phyloP scores from a whole-genome alignment of 1,284 basidiomycete genomes.

The Trichosporon sp. region DNA sequence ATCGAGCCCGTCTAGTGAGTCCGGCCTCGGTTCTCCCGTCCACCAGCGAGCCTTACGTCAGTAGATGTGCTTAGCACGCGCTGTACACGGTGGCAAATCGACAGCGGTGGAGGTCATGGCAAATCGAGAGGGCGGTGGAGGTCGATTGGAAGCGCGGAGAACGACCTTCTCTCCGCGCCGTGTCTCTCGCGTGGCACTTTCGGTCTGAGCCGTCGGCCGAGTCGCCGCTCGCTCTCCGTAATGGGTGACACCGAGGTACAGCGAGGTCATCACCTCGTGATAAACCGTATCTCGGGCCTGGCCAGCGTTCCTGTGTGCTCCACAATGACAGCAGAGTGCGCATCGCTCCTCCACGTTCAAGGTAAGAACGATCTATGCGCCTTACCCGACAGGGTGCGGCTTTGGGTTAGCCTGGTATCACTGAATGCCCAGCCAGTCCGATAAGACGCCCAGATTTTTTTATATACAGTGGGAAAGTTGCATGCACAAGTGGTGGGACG shows the following conservation, averaged over 20 bases:
- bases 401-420: background rate
- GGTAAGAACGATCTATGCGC: background rate
- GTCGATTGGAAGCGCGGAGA: background rate
- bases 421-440: too few relatives aligned
- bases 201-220: background rate
- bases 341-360: background rate
- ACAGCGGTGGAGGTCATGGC: background rate
- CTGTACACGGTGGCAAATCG: background rate
- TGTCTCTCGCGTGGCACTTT: background rate
- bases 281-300: background rate
- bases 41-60: background rate
- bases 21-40: background rate
- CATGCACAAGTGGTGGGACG: background rate
- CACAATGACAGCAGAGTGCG: background rate
- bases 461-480: background rate
- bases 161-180: background rate
- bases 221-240: too few relatives aligned
- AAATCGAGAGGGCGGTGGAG: background rate
- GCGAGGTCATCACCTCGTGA: background rate
- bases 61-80: background rate
- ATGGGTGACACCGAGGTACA: background rate
- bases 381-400: too few relatives aligned
- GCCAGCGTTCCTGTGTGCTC: background rate
- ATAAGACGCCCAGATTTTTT: background rate
- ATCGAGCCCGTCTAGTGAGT: background rate